Base-by-base conservation (phyloP, 2,329 filamentous ascomycete genomes). In the Paecilomyces niveus region DNA sequence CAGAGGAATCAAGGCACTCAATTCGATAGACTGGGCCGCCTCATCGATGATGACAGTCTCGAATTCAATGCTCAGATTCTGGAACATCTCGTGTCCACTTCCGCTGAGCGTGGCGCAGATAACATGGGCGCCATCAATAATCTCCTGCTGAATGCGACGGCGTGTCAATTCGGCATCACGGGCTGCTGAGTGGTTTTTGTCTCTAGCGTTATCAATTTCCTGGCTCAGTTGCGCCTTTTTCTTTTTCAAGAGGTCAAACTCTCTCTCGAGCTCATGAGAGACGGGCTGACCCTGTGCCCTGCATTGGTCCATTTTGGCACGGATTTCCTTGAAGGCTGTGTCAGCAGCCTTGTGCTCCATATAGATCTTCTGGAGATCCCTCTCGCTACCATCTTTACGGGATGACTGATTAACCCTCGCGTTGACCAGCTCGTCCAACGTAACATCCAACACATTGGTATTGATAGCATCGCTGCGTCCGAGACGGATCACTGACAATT, bases 21-120 rank as follows among this genome's bases (percentile, higher is more conserved):
- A 83, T 77, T 99, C 94, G 61, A 99, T 95, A 73, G 93, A 99
- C 80, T 99, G 94, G 15, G 94, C 94, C 3, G 94, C 94, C 77
- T 99, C 94, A 68, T 99, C 94, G 63, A 99, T 97, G 65, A 99
- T 90, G 64, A 99, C 94, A 0, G 94, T 97, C 75, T 99, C 94
- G 65, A 99, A 99, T 73, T 99, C 94, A 55, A 99, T 91, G 67
- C 90, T 92, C 58, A 99, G 78, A 66, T 88, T 89, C 74, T 93
- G 91, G 78, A 99, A 96, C 86, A 97, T 96, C 65, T 99, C 94
- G 69, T 99, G 95, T 3, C 94, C 94, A 73, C 89, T 93, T 67
- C 93, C 94, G 72, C 92, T 97, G 54, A 99, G 85, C 0, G 94
- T 99, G 50, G 93, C 90, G 74, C 94, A 99, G 31, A 99, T 85